Conservation (phyloP, 1,284 basidiomycete genomes). For the Pholiota adiposa region DNA sequence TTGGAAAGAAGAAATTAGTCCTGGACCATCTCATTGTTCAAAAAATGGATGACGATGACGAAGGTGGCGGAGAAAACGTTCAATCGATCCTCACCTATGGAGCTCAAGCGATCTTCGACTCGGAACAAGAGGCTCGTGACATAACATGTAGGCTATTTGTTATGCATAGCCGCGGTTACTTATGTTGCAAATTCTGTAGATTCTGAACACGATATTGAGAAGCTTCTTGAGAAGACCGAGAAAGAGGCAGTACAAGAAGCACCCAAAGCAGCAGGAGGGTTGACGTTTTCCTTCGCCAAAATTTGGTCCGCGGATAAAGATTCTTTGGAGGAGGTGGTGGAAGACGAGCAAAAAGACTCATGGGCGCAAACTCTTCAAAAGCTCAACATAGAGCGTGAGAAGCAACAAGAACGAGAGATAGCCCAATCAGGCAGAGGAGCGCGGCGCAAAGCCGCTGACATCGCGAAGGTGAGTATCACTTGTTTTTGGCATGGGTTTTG, state of each 20-base stretch:
- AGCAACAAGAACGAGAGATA: conserved; percentile 50
- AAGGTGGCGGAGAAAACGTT: conserved; percentile 67
- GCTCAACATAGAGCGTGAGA: conserved; percentile 58
- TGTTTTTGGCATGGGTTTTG: background rate
- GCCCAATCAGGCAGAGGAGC: conserved; percentile 67
- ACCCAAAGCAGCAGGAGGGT: conserved; percentile 43
- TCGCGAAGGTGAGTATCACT: conserved; percentile 49
- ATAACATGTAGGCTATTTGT: conserved; percentile 63
- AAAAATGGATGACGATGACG: conserved; percentile 87
- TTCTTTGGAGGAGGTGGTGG: conserved; percentile 65
- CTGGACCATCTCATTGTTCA: conserved; percentile 93
- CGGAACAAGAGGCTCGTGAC: conserved; percentile 58
- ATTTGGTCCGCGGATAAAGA: conserved; percentile 85
- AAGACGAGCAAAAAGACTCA: conserved; percentile 68
- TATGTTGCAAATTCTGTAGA: conserved; percentile 45
- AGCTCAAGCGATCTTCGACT: conserved; percentile 79
- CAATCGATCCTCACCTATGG: conserved; percentile 85
- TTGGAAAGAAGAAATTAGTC: conserved; percentile 89
- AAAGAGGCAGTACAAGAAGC: conserved; percentile 64
- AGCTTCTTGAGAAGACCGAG: conserved; percentile 84
- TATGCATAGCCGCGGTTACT: background rate
- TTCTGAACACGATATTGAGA: conserved; percentile 78
- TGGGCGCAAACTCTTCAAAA: conserved; percentile 77
- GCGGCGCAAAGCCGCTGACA: conserved; percentile 68
- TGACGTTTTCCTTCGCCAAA: conserved; percentile 83